phyloP scores from a whole-genome alignment of 169 alveolate genomes.

The Eimeria nieschulzi region DNA sequence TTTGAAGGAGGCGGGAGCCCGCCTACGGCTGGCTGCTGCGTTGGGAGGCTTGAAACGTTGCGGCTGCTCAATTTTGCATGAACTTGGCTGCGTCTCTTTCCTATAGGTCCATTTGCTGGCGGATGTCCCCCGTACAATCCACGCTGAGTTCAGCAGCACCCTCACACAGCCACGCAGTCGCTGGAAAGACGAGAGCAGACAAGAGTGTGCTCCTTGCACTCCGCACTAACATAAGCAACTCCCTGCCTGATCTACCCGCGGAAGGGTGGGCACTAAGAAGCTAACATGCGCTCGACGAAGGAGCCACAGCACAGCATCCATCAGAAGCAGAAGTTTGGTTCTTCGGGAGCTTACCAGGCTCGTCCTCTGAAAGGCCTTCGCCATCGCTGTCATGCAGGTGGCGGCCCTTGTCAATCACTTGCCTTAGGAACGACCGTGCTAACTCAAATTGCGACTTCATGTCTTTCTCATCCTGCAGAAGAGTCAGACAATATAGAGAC shows the following conservation, averaged over 20 bases:
- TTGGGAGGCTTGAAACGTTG: slow-evolving; percentile 33
- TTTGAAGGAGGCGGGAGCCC: slow-evolving; percentile 40
- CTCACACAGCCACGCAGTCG: too few species aligned
- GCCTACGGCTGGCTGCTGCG: slow-evolving; percentile 12
- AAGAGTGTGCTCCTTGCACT: too few species aligned
- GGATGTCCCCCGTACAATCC: slow-evolving; percentile 22
- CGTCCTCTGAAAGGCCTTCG: slow-evolving; percentile 77
- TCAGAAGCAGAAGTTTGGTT: not conserved
- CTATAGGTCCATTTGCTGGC: slow-evolving; percentile 35
- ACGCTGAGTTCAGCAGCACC: slow-evolving; percentile 8
- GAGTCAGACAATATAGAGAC: too few species aligned
- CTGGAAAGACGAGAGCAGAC: too few species aligned
- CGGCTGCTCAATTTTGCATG: slow-evolving; percentile 7
- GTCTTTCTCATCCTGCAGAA: slow-evolving; percentile 59
- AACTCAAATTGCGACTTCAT: slow-evolving; percentile 64
- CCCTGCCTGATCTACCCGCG: too few species aligned
- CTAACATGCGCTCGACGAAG: not conserved
- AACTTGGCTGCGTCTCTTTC: slow-evolving; percentile 3
- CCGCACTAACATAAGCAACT: too few species aligned
- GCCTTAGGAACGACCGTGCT: slow-evolving; percentile 70
- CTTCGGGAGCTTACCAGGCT: slow-evolving; percentile 52
- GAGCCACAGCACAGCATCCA: not conserved
- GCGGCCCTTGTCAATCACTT: slow-evolving; percentile 76
- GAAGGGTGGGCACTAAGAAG: too few species aligned
- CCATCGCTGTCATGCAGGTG: slow-evolving; percentile 78